A percentile compares a stretch with the other conserved stretches of the same genome.
Conservation (phyloP, 176 grass and related monocot genomes). For the Echinochloa phyllopogon region DNA sequence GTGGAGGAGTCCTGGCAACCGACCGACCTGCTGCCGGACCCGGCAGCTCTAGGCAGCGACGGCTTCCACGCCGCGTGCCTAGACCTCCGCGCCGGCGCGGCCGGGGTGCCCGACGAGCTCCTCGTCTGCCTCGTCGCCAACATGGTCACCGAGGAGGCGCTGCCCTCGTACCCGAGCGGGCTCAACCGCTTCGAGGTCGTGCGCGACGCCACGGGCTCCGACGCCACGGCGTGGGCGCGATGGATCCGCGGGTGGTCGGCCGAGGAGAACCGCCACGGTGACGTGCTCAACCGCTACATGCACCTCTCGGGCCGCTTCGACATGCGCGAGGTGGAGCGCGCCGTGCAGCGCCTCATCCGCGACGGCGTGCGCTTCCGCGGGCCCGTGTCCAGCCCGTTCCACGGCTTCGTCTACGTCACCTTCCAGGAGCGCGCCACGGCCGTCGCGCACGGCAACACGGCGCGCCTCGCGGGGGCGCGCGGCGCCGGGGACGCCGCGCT, state of each 20-base stretch:
- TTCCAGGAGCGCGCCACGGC: constrained; percentile 90
- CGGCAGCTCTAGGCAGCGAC: constrained; percentile 40
- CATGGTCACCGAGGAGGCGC: constrained; percentile 82
- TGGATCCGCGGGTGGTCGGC: constrained; percentile 85
- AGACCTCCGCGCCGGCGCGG: constrained; percentile 49
- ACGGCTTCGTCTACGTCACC: constrained; percentile 66
- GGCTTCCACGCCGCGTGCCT: constrained; percentile 57
- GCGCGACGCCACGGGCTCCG: constrained; percentile 65
- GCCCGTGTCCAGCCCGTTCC: constrained; percentile 44
- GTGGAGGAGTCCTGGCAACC: constrained; percentile 76
- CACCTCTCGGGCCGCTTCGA: constrained; percentile 81
- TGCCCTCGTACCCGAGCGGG: constrained; percentile 74
- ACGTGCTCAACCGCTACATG: constrained; percentile 82
- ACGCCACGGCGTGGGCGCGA: constrained; percentile 67
- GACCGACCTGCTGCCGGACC: constrained; percentile 67
- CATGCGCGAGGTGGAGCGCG: constrained; percentile 79
- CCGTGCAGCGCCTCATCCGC: constrained; percentile 72
- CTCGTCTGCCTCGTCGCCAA: constrained; percentile 73
- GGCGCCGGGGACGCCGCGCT: constrained; percentile 53
- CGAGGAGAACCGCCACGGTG: constrained; percentile 95
- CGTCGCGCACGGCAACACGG: constrained; percentile 75
- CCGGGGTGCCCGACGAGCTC: constrained; percentile 48
- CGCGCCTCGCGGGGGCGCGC: constrained; percentile 44
- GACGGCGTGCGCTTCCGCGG: constrained; percentile 53
- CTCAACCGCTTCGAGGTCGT: constrained; percentile 60